Evolutionary conservation across 2,329 filamentous ascomycete species (phyloP), one percentile per base, ranked within the genome.

Genomic region (Ophidiomyces ophidiicola): DNA sequence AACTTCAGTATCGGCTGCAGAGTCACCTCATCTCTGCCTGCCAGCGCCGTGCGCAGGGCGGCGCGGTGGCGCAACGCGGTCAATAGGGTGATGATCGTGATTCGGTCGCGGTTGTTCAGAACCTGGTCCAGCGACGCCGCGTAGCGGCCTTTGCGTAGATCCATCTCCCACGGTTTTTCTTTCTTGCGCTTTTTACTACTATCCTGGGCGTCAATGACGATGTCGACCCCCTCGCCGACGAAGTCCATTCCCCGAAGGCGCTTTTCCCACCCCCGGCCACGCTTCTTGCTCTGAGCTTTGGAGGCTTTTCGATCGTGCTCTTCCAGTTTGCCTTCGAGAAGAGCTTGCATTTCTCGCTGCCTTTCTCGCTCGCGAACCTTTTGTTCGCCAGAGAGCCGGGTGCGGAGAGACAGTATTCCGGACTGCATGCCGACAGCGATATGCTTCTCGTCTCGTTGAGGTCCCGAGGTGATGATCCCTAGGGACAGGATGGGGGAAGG

Each of bases 341-440:
- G 67, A 2, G 85, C 81, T 47, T 82, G 69, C 84, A 93, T 92
- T 60, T 84, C 83, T 65, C 81, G 83, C 55, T 82, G 79, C 36
- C 80, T 76, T 59, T 88, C 82, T 18, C 74, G 71, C 50, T 84
- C 81, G 46, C 76, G 77, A 17, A 76, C 70, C 40, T 88, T 88
- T 52, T 92, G 82, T 39, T 82, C 70, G 4, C 85, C 85, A 0
- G 82, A 85, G 8, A 93, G 72, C n/a, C 86, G 78, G 1, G 88
- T 96, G 55, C 82, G 81, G 52, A 96, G 73, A 19, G 83, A 92
- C 7, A 98, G 70, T n/a, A 94, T 74, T 32, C 90, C 90, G 2
- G 83, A 92, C 53, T 90, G 80, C 78, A 96, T 88, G 58, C 88
- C 90, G 1, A 98, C 90, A 3, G 82, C 86, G 37, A 98, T 74